Evolutionary conservation across 306 rosid species (phyloP).

Genomic region (Fagus crenata): DNA sequence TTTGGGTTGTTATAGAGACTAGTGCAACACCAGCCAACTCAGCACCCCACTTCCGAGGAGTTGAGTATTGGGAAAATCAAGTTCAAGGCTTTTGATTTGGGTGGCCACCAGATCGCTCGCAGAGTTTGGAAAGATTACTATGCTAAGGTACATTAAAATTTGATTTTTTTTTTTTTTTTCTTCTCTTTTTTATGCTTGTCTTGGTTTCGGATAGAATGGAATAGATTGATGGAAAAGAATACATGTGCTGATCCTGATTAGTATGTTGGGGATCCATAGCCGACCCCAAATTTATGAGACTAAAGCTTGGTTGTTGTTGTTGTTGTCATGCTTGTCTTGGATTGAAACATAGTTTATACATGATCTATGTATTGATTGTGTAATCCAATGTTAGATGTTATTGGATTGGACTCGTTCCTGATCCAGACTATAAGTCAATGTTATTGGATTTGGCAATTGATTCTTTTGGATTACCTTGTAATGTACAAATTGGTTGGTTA

Average conservation of each 20-base stretch:
- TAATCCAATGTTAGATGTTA: background rate
- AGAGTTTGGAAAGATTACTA: constrained; percentile 86
- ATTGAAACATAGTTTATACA: background rate
- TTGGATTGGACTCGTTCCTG: background rate
- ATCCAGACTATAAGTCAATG: background rate
- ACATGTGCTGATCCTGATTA: too few species aligned
- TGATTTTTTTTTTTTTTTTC: constrained; percentile 14
- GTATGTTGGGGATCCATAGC: too few species aligned
- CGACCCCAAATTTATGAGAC: too few species aligned
- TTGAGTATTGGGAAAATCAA: constrained; percentile 74
- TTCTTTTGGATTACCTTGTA: background rate
- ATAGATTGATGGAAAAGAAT: too few species aligned
- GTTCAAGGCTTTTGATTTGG: constrained; percentile 86
- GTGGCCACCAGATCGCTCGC: constrained; percentile 90
- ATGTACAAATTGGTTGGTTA: background rate
- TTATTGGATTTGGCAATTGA: background rate
- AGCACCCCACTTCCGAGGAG: constrained; percentile 84
- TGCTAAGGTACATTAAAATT: constrained; percentile 44
- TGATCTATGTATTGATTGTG: background rate
- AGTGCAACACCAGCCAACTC: constrained; percentile 90
- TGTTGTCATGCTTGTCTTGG: too few species aligned
- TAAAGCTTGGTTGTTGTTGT: too few species aligned
- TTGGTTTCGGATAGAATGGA: too few species aligned
- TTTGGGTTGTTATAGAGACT: constrained; percentile 49
- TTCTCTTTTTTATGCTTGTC: background rate